Evolutionary conservation across 2,329 filamentous ascomycete genomes (phyloP).

Genomic region (Trichoderma sp.): DNA sequence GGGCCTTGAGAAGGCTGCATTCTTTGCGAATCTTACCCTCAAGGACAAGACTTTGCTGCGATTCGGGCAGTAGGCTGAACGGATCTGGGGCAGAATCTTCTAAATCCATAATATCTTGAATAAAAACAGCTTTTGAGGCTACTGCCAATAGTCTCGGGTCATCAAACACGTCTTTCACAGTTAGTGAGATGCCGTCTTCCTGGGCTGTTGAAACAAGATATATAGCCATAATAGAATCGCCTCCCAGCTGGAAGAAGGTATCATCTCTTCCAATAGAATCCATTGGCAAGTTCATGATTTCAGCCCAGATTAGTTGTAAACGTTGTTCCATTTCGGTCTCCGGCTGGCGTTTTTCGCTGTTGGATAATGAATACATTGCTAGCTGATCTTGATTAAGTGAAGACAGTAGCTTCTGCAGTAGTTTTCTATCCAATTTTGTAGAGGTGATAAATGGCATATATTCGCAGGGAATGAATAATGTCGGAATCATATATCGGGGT

Average conservation of each 20-base stretch:
- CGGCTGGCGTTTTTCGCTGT: slow-evolving; percentile 17
- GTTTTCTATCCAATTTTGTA: slow-evolving; percentile 17
- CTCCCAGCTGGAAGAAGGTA: slow-evolving; percentile 28
- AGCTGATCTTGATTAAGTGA: neutral
- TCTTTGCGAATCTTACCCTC: neutral
- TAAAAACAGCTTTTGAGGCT: neutral
- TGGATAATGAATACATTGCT: neutral
- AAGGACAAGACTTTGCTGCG: neutral
- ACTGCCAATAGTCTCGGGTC: slow-evolving; percentile 2
- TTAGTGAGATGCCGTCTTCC: slow-evolving; percentile 16
- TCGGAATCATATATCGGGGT: slow-evolving; percentile 24
- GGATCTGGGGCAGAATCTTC: neutral
- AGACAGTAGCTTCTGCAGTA: neutral
- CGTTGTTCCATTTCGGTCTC: slow-evolving; percentile 15
- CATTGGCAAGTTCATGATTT: slow-evolving; percentile 30
- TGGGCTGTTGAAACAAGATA: slow-evolving; percentile 39
- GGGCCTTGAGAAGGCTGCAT: neutral
- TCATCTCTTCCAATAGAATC: slow-evolving; percentile 26
- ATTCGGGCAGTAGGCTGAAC: neutral
- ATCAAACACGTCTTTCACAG: slow-evolving; percentile 5
- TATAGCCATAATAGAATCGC: slow-evolving; percentile 46
- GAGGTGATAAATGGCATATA: slow-evolving; percentile 22
- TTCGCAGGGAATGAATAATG: slow-evolving; percentile 20
- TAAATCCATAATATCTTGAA: neutral
- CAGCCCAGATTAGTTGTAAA: slow-evolving; percentile 29